These are phyloP conservation scores for Hortiboletus rubellus DNA, from an alignment of 1,284 basidiomycete genomes.

Conservation along the genomic window DNA sequence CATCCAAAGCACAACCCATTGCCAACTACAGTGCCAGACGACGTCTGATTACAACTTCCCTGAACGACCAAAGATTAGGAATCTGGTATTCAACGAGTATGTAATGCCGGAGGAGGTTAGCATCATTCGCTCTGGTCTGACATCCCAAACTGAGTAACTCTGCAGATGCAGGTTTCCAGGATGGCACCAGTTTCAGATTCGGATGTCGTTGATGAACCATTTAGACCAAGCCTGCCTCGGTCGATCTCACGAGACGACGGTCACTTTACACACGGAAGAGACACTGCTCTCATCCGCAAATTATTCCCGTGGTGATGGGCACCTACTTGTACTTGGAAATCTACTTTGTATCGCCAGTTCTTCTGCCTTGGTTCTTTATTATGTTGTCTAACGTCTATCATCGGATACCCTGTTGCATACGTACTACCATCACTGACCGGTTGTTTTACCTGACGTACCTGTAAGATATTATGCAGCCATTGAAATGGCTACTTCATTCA, in stretches of 20 bases:
- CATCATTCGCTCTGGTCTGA: not conserved
- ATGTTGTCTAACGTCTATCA: conserved; percentile 30
- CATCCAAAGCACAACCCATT: conserved; percentile 65
- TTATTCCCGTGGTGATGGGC: conserved; percentile 34
- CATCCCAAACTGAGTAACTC: conserved; percentile 4
- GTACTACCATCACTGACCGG: conserved; percentile 36
- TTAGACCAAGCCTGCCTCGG: conserved; percentile 34
- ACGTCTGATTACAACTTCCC: conserved; percentile 58
- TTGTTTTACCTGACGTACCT: conserved; percentile 29
- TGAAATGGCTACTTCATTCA: not conserved
- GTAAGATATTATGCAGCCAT: conserved; percentile 26
- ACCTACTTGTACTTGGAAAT: conserved; percentile 24
- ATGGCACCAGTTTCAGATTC: conserved; percentile 49
- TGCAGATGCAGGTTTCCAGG: conserved; percentile 59
- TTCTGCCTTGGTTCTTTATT: conserved; percentile 31
- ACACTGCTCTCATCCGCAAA: conserved; percentile 36
- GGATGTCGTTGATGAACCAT: conserved; percentile 43
- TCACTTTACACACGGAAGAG: conserved; percentile 34
- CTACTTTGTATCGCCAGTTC: conserved; percentile 31
- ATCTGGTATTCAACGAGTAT: conserved; percentile 50
- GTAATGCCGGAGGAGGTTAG: conserved; percentile 68
- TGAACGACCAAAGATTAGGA: conserved; percentile 50
- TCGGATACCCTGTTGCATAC: conserved; percentile 41
- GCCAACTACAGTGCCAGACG: conserved; percentile 67
- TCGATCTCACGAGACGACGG: conserved; percentile 35